phyloP scores from a whole-genome alignment of 2,329 filamentous ascomycete genomes.

The Cladosporium sp. region DNA sequence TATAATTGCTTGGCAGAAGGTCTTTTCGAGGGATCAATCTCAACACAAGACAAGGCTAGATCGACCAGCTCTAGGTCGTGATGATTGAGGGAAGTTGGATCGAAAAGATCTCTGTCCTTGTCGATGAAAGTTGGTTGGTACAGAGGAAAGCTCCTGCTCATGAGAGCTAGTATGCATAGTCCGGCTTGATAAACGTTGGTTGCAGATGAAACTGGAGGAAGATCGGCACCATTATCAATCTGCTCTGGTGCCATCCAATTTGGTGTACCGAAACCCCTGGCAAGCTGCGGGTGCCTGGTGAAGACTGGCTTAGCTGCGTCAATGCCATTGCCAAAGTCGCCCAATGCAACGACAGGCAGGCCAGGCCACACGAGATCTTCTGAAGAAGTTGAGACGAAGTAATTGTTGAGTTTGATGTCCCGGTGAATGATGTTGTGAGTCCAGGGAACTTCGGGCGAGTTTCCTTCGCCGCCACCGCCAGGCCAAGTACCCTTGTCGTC shows the following conservation, averaged over 20 bases:
- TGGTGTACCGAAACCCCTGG: not conserved
- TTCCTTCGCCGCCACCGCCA: too few species aligned
- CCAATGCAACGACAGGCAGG: not conserved
- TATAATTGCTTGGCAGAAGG: not conserved
- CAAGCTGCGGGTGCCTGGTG: too few species aligned
- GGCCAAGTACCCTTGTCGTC: not conserved
- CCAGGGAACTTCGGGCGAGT: not conserved
- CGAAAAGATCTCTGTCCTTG: too few species aligned
- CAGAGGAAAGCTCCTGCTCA: not conserved
- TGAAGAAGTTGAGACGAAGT: not conserved
- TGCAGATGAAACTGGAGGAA: not conserved
- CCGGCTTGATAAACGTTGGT: slow-evolving; percentile 5
- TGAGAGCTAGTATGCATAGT: not conserved
- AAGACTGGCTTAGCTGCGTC: not conserved
- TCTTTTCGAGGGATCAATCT: not conserved
- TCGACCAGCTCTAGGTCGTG: not conserved
- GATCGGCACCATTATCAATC: not conserved
- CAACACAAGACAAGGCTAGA: not conserved
- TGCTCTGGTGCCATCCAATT: not conserved
- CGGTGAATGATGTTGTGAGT: not conserved
- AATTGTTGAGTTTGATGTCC: slow-evolving; percentile 2
- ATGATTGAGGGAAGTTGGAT: too few species aligned
- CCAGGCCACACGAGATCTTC: not conserved
- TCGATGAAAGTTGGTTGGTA: not conserved
- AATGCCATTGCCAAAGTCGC: not conserved